Evolutionary conservation across 768 basidiomycete genomes (phyloP).

Genomic region (Candolleomyces eurysporus): DNA sequence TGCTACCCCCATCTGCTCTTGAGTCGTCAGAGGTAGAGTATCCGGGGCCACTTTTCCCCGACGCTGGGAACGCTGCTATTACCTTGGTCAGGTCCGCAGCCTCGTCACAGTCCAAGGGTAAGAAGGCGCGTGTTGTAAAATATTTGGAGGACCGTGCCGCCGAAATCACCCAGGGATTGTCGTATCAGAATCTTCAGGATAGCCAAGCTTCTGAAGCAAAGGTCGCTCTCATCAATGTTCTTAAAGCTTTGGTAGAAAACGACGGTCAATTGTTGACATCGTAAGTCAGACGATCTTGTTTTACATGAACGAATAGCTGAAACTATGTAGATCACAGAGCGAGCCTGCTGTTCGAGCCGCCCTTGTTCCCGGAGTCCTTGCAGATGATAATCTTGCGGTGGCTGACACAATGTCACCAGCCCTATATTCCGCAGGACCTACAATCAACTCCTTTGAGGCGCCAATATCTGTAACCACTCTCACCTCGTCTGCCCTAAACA

Average conservation of each 20-base stretch:
- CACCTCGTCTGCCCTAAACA: conserved; percentile 63
- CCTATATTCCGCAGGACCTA: conserved; percentile 6
- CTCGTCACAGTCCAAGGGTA: conserved; percentile 68
- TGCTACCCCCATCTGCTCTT: conserved; percentile 67
- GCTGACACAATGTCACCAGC: conserved; percentile 20
- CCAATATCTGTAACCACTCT: conserved; percentile 61
- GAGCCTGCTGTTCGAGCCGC: conserved; percentile 76
- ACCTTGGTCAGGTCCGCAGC: conserved; percentile 72
- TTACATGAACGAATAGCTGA: neutral
- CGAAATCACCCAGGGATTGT: conserved; percentile 75
- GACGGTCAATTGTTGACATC: conserved; percentile 86
- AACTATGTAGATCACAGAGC: conserved; percentile 47
- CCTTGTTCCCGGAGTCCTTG: conserved; percentile 55
- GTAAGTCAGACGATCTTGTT: conserved; percentile 44
- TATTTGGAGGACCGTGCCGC: conserved; percentile 75
- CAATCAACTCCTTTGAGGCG: conserved; percentile 34
- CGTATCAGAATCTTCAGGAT: conserved; percentile 60
- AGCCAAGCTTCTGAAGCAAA: conserved; percentile 71
- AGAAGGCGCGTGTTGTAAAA: conserved; percentile 73
- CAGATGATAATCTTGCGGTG: conserved; percentile 17
- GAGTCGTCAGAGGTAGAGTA: conserved; percentile 56
- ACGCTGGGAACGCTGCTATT: conserved; percentile 61
- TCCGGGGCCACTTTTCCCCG: conserved; percentile 87
- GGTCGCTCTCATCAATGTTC: conserved; percentile 65
- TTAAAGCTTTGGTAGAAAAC: conserved; percentile 82